phyloP scores from a whole-genome alignment of 495 filamentous ascomycete genomes.

The Aspergillus sclerotiicarbonarius region DNA sequence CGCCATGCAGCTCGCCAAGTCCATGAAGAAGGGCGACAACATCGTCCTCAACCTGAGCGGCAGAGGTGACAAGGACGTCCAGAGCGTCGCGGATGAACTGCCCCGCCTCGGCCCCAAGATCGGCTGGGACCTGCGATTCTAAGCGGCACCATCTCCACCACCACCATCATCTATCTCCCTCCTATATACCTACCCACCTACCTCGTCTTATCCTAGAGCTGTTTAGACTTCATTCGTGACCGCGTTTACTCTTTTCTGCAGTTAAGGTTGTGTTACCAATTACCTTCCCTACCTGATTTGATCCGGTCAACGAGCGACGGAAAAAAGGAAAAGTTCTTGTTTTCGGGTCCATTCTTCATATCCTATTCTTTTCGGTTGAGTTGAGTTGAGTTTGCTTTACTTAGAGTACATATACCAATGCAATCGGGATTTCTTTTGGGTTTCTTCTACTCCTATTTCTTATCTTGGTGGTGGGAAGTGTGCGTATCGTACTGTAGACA shows the following conservation, averaged over 20 bases:
- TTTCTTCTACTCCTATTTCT: not conserved
- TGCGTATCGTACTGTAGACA: too few relatives aligned
- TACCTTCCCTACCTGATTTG: not conserved
- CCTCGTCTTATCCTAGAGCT: too few relatives aligned
- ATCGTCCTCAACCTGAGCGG: slow-evolving; percentile 94
- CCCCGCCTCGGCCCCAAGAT: slow-evolving; percentile 87
- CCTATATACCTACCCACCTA: not conserved
- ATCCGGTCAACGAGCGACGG: not conserved
- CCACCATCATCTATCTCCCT: not conserved
- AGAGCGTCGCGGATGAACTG: slow-evolving; percentile 94
- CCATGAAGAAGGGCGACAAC: slow-evolving; percentile 82
- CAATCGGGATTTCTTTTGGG: not conserved
- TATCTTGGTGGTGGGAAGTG: too few relatives aligned
- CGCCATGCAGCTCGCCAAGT: slow-evolving; percentile 85
- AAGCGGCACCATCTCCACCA: slow-evolving; percentile 7
- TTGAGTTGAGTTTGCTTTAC: not conserved
- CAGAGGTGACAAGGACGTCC: slow-evolving; percentile 95
- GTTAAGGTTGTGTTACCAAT: not conserved
- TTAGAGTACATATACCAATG: not conserved
- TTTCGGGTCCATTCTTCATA: not conserved
- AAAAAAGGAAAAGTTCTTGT: not conserved
- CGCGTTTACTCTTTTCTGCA: not conserved
- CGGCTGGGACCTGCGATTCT: slow-evolving; percentile 89
- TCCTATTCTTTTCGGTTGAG: slow-evolving; percentile 1
- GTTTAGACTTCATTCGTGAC: too few relatives aligned